Evolutionary conservation across 2,329 filamentous ascomycete genomes (phyloP), one percentile per base, ranked within the genome.

Genomic region (Diaporthe humulicola): DNA sequence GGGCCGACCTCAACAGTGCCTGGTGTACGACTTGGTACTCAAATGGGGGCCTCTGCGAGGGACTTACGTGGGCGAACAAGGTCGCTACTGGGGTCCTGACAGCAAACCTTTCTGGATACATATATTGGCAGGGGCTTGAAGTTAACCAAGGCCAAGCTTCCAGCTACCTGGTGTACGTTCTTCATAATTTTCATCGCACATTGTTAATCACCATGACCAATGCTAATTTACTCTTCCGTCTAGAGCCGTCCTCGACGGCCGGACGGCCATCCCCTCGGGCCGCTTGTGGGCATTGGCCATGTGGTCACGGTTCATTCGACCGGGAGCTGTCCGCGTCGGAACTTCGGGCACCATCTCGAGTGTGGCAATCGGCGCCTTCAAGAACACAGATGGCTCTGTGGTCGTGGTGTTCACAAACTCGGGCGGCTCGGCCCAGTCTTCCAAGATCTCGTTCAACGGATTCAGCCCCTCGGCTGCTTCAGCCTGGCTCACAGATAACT

Each of bases 11-110:
- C 15, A 82, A 85, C 17, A 81, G 81, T 28, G 79, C 78, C 3
- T 86, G 83, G 80, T 83, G 80, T 0, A 81, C 84, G 8, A 81
- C 81, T 5, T 89, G 84, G 84, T 86, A 87, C 77, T 77, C 76
- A 2, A 84, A 80, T 69, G 85, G 86, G 42, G 83, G 81, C 3
- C 74, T 78, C 2, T 83, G 84, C 36, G 87, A 89, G 73, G 87
- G 86, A 8, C 82, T 87, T 77, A 86, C 84, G 4, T 88, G 86
- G 86, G 86, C 86, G 4, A 84, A 85, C 73, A 84, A 85, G 71
- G 85, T 89, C 54, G 84, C 85, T 74, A 83, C 83, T 30, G 84
- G 82, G 7, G 79, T 89, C 61, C 83, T 86, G 4, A 82, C 85
- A 66, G 82, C 82, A 6, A 85, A 86, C 76, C 81, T 86, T 36